A percentile compares a stretch with the other conserved stretches of the same genome.
Conservation (phyloP, 192 early-diverging fungal species). For the Umbelopsis vinacea region DNA sequence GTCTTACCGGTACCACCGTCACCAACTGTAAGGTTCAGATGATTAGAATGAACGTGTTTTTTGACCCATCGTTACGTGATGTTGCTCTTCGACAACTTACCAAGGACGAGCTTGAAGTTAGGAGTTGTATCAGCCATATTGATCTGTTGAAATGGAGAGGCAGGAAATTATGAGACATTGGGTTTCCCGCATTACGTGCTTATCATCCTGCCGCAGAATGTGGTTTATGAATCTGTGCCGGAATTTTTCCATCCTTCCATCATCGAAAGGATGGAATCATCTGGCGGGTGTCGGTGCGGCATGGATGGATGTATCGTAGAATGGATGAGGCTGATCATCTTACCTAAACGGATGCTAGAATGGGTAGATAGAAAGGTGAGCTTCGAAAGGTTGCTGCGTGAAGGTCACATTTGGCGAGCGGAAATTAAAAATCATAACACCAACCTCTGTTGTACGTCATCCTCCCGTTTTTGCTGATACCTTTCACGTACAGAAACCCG, state of each 20-base stretch:
- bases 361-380: constrained; percentile 19
- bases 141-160: neutral
- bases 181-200: neutral
- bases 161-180: neutral
- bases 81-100: constrained; percentile 45
- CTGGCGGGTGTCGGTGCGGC: too few species aligned
- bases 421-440: neutral
- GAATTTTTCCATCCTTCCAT: neutral
- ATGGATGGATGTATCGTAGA: constrained; percentile 8
- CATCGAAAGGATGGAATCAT: too few species aligned
- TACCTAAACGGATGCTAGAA: constrained; percentile 28
- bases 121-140: constrained; percentile 53
- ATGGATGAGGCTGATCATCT: constrained; percentile 10
- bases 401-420: constrained; percentile 18
- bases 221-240: neutral
- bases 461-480: neutral
- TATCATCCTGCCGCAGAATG: neutral
- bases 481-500: neutral
- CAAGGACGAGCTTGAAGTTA: constrained; percentile 91
- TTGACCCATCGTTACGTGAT: neutral
- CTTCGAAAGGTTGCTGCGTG: neutral
- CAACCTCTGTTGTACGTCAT: neutral
- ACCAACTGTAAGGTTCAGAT: constrained; percentile 65
- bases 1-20: constrained; percentile 99
- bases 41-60: constrained; percentile 4